phyloP scores from a whole-genome alignment of 129 eudicot species.

The Kitagawia praeruptora region DNA sequence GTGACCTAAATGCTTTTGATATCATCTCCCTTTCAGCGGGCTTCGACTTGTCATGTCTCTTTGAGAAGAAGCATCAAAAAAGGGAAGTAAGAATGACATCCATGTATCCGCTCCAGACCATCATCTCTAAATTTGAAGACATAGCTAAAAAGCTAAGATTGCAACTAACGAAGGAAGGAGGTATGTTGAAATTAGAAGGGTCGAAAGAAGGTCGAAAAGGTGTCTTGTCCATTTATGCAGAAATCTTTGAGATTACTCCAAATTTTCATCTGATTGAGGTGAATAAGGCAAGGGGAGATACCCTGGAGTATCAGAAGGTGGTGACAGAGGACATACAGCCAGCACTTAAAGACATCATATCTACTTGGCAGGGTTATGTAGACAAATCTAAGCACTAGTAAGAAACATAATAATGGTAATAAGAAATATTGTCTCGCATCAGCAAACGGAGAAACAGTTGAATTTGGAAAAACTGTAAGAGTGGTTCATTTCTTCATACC shows the following conservation, averaged over 20 bases:
- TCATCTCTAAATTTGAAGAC: slow-evolving; percentile 51
- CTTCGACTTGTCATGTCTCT: slow-evolving; percentile 53
- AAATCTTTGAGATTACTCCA: slow-evolving; percentile 47
- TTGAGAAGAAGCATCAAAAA: slow-evolving; percentile 30
- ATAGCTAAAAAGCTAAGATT: slow-evolving; percentile 42
- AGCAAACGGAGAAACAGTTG: neutral
- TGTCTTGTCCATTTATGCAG: slow-evolving; percentile 44
- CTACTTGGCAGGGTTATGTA: slow-evolving; percentile 55
- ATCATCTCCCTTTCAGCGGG: slow-evolving; percentile 64
- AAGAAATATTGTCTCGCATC: neutral
- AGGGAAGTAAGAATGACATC: slow-evolving; percentile 47
- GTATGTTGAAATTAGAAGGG: slow-evolving; percentile 45
- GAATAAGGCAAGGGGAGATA: slow-evolving; percentile 46
- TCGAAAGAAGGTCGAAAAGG: slow-evolving; percentile 47
- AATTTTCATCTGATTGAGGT: slow-evolving; percentile 45
- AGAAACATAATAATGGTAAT: neutral
- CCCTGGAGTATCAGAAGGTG: slow-evolving; percentile 48
- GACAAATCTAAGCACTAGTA: slow-evolving; percentile 9
- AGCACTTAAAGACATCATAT: slow-evolving; percentile 46
- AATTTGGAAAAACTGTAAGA: neutral
- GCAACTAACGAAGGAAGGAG: slow-evolving; percentile 51
- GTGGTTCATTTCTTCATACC: neutral
- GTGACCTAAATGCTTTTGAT: slow-evolving; percentile 56
- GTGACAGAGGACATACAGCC: slow-evolving; percentile 42
- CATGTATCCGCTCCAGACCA: slow-evolving; percentile 27